These are phyloP conservation scores for Malus sylvestris DNA, from an alignment of 306 rosid genomes.

Conservation along the genomic window DNA sequence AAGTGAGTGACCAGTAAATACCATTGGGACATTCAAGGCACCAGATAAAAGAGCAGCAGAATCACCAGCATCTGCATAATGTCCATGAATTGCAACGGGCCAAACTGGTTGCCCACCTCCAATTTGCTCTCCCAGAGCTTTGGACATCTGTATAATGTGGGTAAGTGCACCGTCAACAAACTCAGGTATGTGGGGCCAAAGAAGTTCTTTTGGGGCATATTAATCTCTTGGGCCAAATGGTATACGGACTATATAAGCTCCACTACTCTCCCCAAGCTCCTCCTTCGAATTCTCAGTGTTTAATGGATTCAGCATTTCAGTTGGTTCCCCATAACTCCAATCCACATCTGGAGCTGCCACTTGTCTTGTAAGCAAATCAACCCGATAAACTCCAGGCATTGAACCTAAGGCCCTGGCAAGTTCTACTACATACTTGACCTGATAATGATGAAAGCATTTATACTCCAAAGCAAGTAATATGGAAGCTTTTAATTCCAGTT, in stretches of 20 bases:
- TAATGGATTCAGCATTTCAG: conserved; percentile 46
- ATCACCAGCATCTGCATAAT: conserved; percentile 64
- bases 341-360: conserved; percentile 51
- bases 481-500: not conserved
- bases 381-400: conserved; percentile 60
- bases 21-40: conserved; percentile 50
- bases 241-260: conserved; percentile 47
- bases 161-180: conserved; percentile 48
- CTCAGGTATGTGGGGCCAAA: conserved; percentile 51
- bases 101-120: conserved; percentile 46
- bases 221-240: conserved; percentile 56
- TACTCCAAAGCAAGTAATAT: conserved; percentile 7
- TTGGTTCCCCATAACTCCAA: conserved; percentile 57
- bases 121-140: conserved; percentile 50
- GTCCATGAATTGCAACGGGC: conserved; percentile 61
- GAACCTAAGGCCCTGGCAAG: conserved; percentile 50
- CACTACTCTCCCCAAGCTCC: conserved; percentile 48
- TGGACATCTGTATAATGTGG: conserved; percentile 50
- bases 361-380: conserved; percentile 55
- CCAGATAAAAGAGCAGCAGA: conserved; percentile 60
- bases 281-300: conserved; percentile 18
- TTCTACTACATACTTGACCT: conserved; percentile 59
- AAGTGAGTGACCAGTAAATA: conserved; percentile 57
- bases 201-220: conserved; percentile 43
- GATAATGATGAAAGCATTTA: not conserved